phyloP scores from a whole-genome alignment of 2,329 filamentous ascomycete genomes.

The Fusarium chlamydosporum region DNA sequence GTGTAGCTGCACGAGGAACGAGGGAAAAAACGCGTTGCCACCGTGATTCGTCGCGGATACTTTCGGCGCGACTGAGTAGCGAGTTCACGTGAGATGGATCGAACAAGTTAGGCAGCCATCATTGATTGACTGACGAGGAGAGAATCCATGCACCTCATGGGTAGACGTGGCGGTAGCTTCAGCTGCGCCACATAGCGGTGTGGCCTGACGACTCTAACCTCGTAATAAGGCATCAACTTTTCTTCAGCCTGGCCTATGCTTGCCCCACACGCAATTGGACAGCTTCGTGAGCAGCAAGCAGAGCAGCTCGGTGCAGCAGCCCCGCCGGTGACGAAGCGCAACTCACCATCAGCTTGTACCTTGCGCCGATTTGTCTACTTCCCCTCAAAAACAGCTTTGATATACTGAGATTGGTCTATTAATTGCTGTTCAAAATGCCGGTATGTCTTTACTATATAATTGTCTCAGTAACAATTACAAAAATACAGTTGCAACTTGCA shows the following conservation, averaged over 20 bases:
- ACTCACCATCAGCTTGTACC: slow-evolving; percentile 41
- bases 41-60: slow-evolving; percentile 38
- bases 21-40: slow-evolving; percentile 44
- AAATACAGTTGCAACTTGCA: background rate
- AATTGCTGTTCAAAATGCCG: slow-evolving; percentile 61
- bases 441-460: slow-evolving; percentile 53
- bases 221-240: slow-evolving; percentile 48
- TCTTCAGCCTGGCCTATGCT: slow-evolving; percentile 44
- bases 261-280: slow-evolving; percentile 53
- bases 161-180: slow-evolving; percentile 32
- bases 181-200: slow-evolving; percentile 40
- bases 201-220: too few relatives aligned
- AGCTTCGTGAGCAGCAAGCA: slow-evolving; percentile 51
- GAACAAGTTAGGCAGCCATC: slow-evolving; percentile 53
- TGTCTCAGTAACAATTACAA: slow-evolving; percentile 6
- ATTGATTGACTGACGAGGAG: background rate
- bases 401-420: slow-evolving; percentile 42
- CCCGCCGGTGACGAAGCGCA: slow-evolving; percentile 53
- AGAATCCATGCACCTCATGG: background rate
- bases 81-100: slow-evolving; percentile 55
- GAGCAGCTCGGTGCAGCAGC: slow-evolving; percentile 48
- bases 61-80: slow-evolving; percentile 54
- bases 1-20: slow-evolving; percentile 35
- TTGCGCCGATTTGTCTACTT: slow-evolving; percentile 42
- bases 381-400: slow-evolving; percentile 35